phyloP scores from a whole-genome alignment of 768 basidiomycete genomes.

The Agrocybe pediades region DNA sequence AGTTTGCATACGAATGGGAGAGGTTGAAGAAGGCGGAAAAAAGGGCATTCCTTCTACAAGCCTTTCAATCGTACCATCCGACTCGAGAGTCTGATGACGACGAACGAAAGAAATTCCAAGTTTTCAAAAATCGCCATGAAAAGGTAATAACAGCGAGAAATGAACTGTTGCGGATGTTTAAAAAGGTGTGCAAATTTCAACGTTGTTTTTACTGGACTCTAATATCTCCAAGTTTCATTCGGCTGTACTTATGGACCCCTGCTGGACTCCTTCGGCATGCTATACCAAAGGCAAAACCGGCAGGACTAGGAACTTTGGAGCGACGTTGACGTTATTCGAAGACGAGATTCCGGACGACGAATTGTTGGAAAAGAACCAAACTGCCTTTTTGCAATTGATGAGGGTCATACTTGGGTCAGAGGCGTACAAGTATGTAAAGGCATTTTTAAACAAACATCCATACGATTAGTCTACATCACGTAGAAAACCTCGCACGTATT shows the following conservation, averaged over 20 bases:
- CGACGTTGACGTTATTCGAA: neutral
- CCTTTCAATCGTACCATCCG: neutral
- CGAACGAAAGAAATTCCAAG: neutral
- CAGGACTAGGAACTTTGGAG: neutral
- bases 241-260: neutral
- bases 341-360: too few species aligned
- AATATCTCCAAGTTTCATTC: neutral
- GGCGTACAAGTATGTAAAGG: too few species aligned
- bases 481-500: too few species aligned
- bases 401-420: too few species aligned
- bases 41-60: neutral
- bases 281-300: neutral
- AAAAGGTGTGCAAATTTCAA: neutral
- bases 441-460: neutral
- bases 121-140: neutral
- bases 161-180: neutral
- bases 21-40: neutral
- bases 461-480: conserved; percentile 13
- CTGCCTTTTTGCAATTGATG: too few species aligned
- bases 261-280: neutral
- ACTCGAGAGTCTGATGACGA: neutral
- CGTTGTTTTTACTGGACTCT: neutral
- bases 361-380: too few species aligned
- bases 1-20: neutral
- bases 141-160: neutral